These are phyloP conservation scores for Turritis glabra DNA, from an alignment of 345 rosid genomes.

Conservation along the genomic window DNA sequence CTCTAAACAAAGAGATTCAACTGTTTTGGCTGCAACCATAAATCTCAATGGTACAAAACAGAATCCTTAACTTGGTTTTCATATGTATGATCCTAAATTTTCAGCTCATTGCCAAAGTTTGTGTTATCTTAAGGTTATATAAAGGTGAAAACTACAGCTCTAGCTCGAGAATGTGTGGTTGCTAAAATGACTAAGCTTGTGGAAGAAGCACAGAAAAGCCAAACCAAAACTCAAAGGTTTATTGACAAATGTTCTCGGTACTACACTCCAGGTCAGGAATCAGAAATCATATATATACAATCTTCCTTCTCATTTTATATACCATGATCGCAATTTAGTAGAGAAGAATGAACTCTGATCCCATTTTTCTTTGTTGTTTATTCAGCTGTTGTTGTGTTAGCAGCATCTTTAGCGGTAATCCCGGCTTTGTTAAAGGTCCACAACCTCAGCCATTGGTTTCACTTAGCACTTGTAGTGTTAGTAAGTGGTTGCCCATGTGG, in stretches of 20 bases:
- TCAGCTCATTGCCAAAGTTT: neutral
- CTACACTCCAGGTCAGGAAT: constrained; percentile 74
- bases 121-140: constrained; percentile 52
- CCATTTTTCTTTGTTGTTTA: neutral
- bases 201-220: constrained; percentile 88
- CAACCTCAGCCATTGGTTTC: constrained; percentile 58
- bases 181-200: constrained; percentile 88
- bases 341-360: neutral
- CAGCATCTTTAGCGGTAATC: constrained; percentile 52
- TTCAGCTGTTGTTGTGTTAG: constrained; percentile 59
- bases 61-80: neutral
- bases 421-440: constrained; percentile 49
- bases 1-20: constrained; percentile 58
- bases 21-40: constrained; percentile 86
- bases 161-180: constrained; percentile 80
- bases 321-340: neutral
- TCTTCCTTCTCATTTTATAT: neutral
- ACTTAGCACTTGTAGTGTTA: constrained; percentile 71
- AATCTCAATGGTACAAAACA: constrained; percentile 61
- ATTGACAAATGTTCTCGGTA: constrained; percentile 71
- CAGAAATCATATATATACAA: constrained; percentile 1
- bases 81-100: neutral
- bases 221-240: constrained; percentile 70
- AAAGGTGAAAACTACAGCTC: constrained; percentile 64
- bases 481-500: constrained; percentile 96